A percentile compares a stretch with the other conserved stretches of the same genome.
Conservation (phyloP, 345 rosid species). For the Citrus glauca region DNA sequence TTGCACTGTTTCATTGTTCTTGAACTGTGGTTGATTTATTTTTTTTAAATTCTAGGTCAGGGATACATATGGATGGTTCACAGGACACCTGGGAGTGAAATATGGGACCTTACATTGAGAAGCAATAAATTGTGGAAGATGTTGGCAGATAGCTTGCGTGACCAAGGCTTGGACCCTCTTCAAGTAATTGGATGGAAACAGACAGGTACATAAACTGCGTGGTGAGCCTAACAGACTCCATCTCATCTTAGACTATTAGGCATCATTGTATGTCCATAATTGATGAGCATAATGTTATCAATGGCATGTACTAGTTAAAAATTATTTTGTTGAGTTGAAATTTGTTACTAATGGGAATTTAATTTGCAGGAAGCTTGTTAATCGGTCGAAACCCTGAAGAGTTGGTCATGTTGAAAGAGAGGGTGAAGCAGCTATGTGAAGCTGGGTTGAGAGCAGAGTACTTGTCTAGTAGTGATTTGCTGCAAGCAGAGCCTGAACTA, state of each 20-base stretch:
- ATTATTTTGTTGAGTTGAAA: too few relatives aligned
- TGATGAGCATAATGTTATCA: too few relatives aligned
- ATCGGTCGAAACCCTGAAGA: conserved; percentile 63
- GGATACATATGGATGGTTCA: conserved; percentile 79
- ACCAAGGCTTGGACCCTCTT: conserved; percentile 60
- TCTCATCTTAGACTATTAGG: too few relatives aligned
- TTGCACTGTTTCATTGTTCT: neutral
- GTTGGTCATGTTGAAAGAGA: conserved; percentile 43
- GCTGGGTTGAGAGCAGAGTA: conserved; percentile 68
- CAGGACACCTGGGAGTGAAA: conserved; percentile 58
- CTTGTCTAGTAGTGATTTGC: conserved; percentile 56
- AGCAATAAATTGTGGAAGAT: conserved; percentile 68
- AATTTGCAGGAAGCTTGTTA: conserved; percentile 63
- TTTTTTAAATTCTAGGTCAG: conserved; percentile 46
- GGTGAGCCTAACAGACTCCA: neutral
- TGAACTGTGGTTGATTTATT: neutral
- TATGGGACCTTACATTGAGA: conserved; percentile 64
- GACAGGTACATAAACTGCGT: conserved; percentile 41
- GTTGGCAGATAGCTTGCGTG: conserved; percentile 46
- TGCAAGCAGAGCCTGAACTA: conserved; percentile 53
- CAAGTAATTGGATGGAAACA: conserved; percentile 75
- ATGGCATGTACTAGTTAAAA: too few relatives aligned
- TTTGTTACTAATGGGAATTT: neutral
- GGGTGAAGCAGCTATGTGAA: conserved; percentile 57
- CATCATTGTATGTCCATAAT: too few relatives aligned